Base-by-base conservation (phyloP, 345 rosid genomes). In the Moricandia arvensis region DNA sequence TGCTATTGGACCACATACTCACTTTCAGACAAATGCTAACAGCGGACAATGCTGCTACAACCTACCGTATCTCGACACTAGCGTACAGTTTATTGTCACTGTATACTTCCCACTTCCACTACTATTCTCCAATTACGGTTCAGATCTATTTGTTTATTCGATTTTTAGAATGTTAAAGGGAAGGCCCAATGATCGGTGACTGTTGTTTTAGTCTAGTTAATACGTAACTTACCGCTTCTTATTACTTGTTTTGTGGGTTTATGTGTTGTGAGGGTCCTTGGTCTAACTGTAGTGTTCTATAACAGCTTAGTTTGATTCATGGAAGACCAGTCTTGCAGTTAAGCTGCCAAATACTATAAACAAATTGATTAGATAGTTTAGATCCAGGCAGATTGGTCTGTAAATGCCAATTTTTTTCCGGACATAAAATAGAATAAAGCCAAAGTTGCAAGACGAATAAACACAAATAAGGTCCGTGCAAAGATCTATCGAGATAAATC, bases 1-100 rank as follows among this genome's bases (percentile, higher is more conserved):
- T 66, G 1, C 21, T 60, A 78, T 66, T 78, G 77, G 77, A 66
- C 81, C 81, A 66, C 69, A 51, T 37, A 49, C 62, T 51, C 73
- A 72, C 63, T 18, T 35, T 13, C 63, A n/a, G 16, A 72, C 64
- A 72, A 66, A 18, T 29, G 13, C 17, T 6, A 43, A 15, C 76
- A 77, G 76, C 57, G 55, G 35, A 71, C 72, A 59, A 45, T 8
- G 6, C 30, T 3, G 21, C 18, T 38, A 1, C 29, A 34, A 58
- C 76, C 80, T 45, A 18, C 66, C 34, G 57, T 47, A 43, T 21
- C 4, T 10, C 15, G 29, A 33, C 72, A 35, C 67, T 1, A 21
- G 24, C 24, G 24, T 21, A 21, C 24, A 21, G 24, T 21, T 21
- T 21, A 6, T 30, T 55, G 5, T 30, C 26, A 69, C 49, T 69